These are phyloP conservation scores for Boletus pseudo-olivaceus DNA, from an alignment of 768 basidiomycete species.

Conservation along the genomic window DNA sequence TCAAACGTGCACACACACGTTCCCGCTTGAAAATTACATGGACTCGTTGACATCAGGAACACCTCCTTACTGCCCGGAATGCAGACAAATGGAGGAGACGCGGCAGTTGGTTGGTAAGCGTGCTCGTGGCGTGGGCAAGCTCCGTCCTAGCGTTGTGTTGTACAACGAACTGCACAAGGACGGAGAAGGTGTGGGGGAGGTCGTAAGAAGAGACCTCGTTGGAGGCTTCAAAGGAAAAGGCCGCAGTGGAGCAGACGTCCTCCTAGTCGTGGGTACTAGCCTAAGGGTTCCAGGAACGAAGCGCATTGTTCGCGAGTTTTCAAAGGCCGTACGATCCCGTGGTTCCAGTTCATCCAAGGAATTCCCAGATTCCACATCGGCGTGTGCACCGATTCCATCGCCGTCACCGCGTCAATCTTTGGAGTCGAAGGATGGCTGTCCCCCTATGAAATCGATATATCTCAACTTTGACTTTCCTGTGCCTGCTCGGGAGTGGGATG, in stretches of 20 bases:
- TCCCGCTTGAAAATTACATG: slow-evolving; percentile 61
- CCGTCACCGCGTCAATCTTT: slow-evolving; percentile 43
- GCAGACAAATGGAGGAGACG: slow-evolving; percentile 62
- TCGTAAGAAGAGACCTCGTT: slow-evolving; percentile 77
- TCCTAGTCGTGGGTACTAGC: slow-evolving; percentile 89
- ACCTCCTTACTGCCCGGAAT: slow-evolving; percentile 77
- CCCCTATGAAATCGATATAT: slow-evolving; percentile 66
- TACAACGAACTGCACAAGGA: slow-evolving; percentile 89
- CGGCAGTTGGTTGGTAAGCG: slow-evolving; percentile 77
- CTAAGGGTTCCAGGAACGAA: slow-evolving; percentile 88
- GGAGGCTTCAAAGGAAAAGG: slow-evolving; percentile 66
- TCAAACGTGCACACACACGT: slow-evolving; percentile 71
- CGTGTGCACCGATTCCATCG: slow-evolving; percentile 41
- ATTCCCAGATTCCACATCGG: slow-evolving; percentile 21
- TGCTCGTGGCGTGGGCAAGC: slow-evolving; percentile 69
- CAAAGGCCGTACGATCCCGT: slow-evolving; percentile 67
- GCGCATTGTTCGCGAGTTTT: slow-evolving; percentile 84
- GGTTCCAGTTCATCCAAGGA: slow-evolving; percentile 35
- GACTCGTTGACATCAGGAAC: slow-evolving; percentile 56
- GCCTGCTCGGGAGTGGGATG: slow-evolving; percentile 84
- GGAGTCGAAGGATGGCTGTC: slow-evolving; percentile 43
- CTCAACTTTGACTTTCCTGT: slow-evolving; percentile 86
- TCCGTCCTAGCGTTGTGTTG: slow-evolving; percentile 84
- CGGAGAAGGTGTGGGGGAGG: slow-evolving; percentile 82
- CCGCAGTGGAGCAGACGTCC: slow-evolving; percentile 70